phyloP scores from a whole-genome alignment of 179 eudicot genomes.

The Heliamphora pulchella region DNA sequence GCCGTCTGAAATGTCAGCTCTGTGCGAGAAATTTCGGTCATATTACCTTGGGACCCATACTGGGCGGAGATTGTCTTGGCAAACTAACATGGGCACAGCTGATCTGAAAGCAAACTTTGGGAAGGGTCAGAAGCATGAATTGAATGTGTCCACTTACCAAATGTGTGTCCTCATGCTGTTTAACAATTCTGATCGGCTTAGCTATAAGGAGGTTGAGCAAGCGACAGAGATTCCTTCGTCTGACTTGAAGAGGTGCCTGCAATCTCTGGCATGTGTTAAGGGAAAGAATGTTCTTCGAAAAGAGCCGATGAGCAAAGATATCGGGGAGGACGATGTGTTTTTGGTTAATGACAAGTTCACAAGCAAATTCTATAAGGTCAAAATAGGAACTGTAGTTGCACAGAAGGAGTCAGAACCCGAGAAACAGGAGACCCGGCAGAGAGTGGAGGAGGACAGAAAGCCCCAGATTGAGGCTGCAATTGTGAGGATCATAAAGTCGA shows the following conservation, averaged over 20 bases:
- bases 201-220: slow-evolving; percentile 70
- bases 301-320: slow-evolving; percentile 81
- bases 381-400: slow-evolving; percentile 77
- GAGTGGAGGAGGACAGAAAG: slow-evolving; percentile 74
- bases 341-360: slow-evolving; percentile 64
- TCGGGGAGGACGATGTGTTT: slow-evolving; percentile 55
- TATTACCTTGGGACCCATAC: slow-evolving; percentile 87
- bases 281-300: slow-evolving; percentile 76
- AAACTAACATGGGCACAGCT: slow-evolving; percentile 86
- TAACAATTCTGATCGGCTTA: slow-evolving; percentile 54
- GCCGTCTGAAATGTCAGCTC: slow-evolving; percentile 43
- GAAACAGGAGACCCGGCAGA: slow-evolving; percentile 61
- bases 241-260: slow-evolving; percentile 70
- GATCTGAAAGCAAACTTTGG: slow-evolving; percentile 78
- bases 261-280: slow-evolving; percentile 70
- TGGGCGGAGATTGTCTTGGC: slow-evolving; percentile 86
- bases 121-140: slow-evolving; percentile 79
- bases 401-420: slow-evolving; percentile 81
- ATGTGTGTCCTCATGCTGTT: slow-evolving; percentile 86
- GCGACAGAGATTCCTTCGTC: slow-evolving; percentile 67
- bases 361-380: slow-evolving; percentile 68
- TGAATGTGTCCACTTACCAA: slow-evolving; percentile 79
- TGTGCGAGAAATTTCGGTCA: slow-evolving; percentile 57
- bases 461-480: slow-evolving; percentile 82
- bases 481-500: slow-evolving; percentile 69